Conservation (phyloP, 1,139 yeast species). For the Eremothecium coryli region DNA sequence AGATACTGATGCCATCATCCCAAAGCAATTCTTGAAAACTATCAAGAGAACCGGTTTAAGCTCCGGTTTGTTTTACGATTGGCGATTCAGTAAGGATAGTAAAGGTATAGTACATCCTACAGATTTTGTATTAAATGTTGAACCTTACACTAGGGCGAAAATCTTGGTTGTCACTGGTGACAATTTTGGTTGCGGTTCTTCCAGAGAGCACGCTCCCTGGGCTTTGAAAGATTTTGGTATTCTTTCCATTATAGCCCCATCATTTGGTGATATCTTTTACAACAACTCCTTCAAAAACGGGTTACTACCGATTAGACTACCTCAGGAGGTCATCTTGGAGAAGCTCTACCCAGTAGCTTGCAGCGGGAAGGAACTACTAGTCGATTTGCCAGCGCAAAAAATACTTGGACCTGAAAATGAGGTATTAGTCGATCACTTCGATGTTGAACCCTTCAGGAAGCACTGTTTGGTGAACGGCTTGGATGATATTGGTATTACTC, state of each 20-base stretch:
- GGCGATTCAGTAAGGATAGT: slow-evolving; percentile 61
- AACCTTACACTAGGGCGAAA: slow-evolving; percentile 71
- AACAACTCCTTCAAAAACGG: slow-evolving; percentile 96
- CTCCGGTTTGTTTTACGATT: slow-evolving; percentile 82
- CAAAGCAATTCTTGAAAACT: slow-evolving; percentile 94
- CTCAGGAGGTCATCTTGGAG: slow-evolving; percentile 58
- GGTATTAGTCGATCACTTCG: slow-evolving; percentile 71
- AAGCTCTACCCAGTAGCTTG: slow-evolving; percentile 74
- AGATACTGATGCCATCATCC: slow-evolving; percentile 97
- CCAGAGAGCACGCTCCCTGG: slow-evolving; percentile 99
- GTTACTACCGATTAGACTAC: slow-evolving; percentile 78
- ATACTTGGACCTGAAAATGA: slow-evolving; percentile 64
- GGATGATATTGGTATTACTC: slow-evolving; percentile 92
- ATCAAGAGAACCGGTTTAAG: slow-evolving; percentile 93
- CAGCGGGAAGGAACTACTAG: slow-evolving; percentile 59
- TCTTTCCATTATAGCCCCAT: slow-evolving; percentile 90
- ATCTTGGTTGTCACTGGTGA: slow-evolving; percentile 89
- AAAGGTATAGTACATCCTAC: slow-evolving; percentile 73
- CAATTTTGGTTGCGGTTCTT: slow-evolving; percentile 97
- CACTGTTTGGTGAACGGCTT: slow-evolving; percentile 90
- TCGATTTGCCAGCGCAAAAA: slow-evolving; percentile 81
- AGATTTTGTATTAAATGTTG: slow-evolving; percentile 79
- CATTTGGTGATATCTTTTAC: slow-evolving; percentile 96
- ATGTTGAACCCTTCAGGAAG: slow-evolving; percentile 83
- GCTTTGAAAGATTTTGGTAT: slow-evolving; percentile 96